These are phyloP conservation scores for Terfezia boudieri DNA, from an alignment of 495 filamentous ascomycete genomes.

Conservation along the genomic window DNA sequence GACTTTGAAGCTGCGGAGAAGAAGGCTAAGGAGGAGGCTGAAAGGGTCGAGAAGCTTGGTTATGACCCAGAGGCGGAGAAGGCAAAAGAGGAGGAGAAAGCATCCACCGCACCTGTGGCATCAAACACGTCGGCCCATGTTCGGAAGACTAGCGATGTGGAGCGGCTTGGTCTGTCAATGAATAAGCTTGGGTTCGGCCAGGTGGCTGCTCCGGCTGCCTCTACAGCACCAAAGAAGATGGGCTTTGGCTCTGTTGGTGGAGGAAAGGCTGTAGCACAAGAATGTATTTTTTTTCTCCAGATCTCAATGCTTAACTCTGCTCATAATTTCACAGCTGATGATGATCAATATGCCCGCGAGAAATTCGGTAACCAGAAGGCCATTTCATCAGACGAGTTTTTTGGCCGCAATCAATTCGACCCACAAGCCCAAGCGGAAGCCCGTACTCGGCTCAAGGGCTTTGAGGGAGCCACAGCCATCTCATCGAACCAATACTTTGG, in stretches of 20 bases:
- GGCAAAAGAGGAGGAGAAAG: constrained; percentile 31
- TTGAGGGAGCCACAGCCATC: constrained; percentile 80
- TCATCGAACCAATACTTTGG: constrained; percentile 95
- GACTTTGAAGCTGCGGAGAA: constrained; percentile 96
- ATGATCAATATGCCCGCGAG: constrained; percentile 46
- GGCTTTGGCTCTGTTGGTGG: constrained; percentile 73
- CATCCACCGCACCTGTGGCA: constrained; percentile 5
- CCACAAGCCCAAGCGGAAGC: constrained; percentile 62
- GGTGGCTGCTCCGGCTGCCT: constrained; percentile 39
- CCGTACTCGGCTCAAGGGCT: constrained; percentile 63
- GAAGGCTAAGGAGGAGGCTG: constrained; percentile 92
- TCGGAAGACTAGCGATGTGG: constrained; percentile 47
- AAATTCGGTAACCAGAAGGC: constrained; percentile 87
- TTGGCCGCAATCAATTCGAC: constrained; percentile 73
- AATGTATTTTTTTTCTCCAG: constrained; percentile 22
- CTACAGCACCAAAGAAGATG: constrained; percentile 41
- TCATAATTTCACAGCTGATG: constrained; percentile 32
- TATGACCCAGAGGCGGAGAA: constrained; percentile 85
- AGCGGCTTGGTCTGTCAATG: constrained; percentile 80
- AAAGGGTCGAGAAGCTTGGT: constrained; percentile 91
- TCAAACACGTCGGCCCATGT: constrained; percentile 20
- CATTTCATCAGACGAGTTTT: constrained; percentile 96
- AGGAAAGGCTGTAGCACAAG: constrained; percentile 38
- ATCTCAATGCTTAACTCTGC: not conserved
- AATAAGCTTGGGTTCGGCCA: constrained; percentile 78